phyloP scores from a whole-genome alignment of 2,329 filamentous ascomycete genomes.

The Graphiopsis chlorocephala region DNA sequence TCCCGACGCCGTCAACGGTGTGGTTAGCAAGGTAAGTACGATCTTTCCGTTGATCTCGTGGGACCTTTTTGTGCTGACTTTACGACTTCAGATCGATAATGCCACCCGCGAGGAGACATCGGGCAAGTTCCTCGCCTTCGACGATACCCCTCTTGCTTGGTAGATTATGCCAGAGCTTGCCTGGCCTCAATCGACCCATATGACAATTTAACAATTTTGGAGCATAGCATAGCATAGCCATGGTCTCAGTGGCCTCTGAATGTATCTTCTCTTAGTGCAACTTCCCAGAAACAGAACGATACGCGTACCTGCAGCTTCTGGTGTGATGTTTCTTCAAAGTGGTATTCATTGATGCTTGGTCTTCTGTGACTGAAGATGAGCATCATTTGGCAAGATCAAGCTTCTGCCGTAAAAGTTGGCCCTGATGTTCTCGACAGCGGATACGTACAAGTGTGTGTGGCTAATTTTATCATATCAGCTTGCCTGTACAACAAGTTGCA shows the following conservation, averaged over 20 bases:
- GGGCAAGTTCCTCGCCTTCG: not conserved
- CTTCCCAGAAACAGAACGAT: not conserved
- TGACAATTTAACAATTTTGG: too few relatives aligned
- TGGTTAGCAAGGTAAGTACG: not conserved
- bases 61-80: not conserved
- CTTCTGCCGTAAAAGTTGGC: too few relatives aligned
- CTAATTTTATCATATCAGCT: too few relatives aligned
- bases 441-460: too few relatives aligned
- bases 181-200: too few relatives aligned
- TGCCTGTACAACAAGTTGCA: too few relatives aligned
- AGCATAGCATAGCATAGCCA: not conserved
- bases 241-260: not conserved
- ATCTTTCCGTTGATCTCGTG: not conserved
- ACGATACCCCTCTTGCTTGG: not conserved
- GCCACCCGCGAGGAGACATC: not conserved
- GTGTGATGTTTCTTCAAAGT: not conserved
- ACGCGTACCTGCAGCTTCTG: not conserved
- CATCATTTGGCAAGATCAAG: too few relatives aligned
- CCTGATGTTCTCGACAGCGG: too few relatives aligned
- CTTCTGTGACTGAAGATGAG: too few relatives aligned
- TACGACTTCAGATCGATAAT: not conserved
- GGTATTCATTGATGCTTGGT: too few relatives aligned
- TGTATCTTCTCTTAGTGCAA: not conserved
- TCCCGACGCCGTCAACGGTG: not conserved
- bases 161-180: not conserved